Percentiles rank a stretch among this genome's conserved stretches.
These are phyloP conservation scores for Termitomyces sp. DNA, from an alignment of 768 basidiomycete genomes.

Conservation along the genomic window DNA sequence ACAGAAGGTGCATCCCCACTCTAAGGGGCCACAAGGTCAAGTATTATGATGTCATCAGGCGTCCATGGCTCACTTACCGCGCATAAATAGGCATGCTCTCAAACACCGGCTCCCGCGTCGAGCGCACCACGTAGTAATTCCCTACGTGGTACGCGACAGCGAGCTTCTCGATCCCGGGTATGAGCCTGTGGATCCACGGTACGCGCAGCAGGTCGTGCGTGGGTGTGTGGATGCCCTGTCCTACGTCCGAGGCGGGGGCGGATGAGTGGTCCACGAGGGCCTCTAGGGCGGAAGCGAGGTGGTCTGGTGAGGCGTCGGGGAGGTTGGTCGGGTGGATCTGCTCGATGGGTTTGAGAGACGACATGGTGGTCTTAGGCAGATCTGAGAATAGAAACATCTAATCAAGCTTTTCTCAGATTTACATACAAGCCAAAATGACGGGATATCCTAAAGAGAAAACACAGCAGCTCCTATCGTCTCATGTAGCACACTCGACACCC, in stretches of 20 bases:
- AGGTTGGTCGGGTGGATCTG: conserved; percentile 27
- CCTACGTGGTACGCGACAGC: conserved; percentile 50
- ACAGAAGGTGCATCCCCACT: conserved; percentile 74
- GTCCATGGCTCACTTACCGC: conserved; percentile 21
- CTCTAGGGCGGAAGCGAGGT: conserved; percentile 25
- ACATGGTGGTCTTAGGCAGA: not conserved
- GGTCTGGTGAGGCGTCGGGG: conserved; percentile 26
- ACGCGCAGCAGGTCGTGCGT: conserved; percentile 20
- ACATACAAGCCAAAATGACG: not conserved
- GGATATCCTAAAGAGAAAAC: not conserved
- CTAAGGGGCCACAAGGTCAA: too few species aligned
- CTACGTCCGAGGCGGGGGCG: conserved; percentile 19
- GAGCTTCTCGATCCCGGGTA: conserved; percentile 52
- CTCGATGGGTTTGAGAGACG: conserved; percentile 7
- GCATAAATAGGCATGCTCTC: conserved; percentile 74
- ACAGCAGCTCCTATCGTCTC: not conserved
- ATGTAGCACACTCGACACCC: conserved; percentile 27
- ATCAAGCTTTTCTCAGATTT: too few species aligned
- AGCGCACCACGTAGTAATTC: conserved; percentile 50
- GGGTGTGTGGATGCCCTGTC: conserved; percentile 26
- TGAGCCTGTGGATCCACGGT: conserved; percentile 37
- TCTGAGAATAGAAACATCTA: not conserved
- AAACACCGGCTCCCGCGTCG: conserved; percentile 47
- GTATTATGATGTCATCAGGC: conserved; percentile 10
- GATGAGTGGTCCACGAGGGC: conserved; percentile 32